Base-by-base conservation (phyloP, 2,329 filamentous ascomycete species). In the Sclerotinia glacialis region DNA sequence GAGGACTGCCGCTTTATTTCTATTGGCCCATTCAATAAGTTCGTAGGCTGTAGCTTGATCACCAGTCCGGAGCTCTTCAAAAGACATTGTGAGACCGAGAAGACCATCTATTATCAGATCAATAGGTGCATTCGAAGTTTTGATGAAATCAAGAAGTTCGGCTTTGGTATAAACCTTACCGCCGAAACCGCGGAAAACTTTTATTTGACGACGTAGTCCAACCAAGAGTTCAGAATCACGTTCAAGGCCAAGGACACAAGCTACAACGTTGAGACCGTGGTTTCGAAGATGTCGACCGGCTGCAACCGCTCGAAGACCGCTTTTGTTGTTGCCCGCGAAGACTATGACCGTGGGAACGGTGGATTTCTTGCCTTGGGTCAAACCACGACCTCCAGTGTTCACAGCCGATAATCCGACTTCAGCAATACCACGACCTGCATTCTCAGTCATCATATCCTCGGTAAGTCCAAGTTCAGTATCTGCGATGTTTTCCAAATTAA, bases 241-340 rank as follows among this genome's bases (percentile, higher is more conserved):
- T 76, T 97, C 93, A 67, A 94, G 87, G 0, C 93, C 92, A 4
- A 96, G 87, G 9, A 98, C 83, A 68, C 92, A 95, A 8, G 97
- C 83, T 55, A 96, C 85, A 47, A 96, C 88, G 66, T 92, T 89
- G 65, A 92, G 81, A 26, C 91, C 90, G 70, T 93, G 91, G 75
- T 93, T 94, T 62, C 91, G 87, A 11, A 98, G 84, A 76, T 98
- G 93, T 5, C 95, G 87, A 37, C 89, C 93, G 5, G 93, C 93
- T 18, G 92, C 91, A 64, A 98, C 83, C 3, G 93, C 92, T 67
- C 94, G 85, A 47, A 91, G 89, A 49, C 94, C 93, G 0, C 89
- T 93, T 71, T 92, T 92, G 78, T 97, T 94, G 77, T 97, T 98
- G n/a, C 95, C 94, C 0, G 92, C 93, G n/a, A 98, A 83, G 8